phyloP scores from a whole-genome alignment of 331 rosid species.

The Ulmus americana region DNA sequence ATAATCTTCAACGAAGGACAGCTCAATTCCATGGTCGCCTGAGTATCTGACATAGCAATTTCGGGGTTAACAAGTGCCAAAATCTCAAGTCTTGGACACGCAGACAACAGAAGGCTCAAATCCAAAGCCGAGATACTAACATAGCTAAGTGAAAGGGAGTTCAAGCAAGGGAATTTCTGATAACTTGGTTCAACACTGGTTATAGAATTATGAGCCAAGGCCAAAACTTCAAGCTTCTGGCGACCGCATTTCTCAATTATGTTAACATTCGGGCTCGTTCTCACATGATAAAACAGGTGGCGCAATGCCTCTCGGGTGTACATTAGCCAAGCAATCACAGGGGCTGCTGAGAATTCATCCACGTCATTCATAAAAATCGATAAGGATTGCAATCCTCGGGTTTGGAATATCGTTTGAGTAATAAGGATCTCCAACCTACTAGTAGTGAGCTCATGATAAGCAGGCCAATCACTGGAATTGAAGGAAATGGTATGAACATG shows the following conservation, averaged over 20 bases:
- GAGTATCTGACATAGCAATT: slow-evolving; percentile 46
- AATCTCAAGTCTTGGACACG: slow-evolving; percentile 52
- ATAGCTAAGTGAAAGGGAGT: slow-evolving; percentile 28
- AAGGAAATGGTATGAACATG: slow-evolving; percentile 41
- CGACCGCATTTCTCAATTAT: slow-evolving; percentile 37
- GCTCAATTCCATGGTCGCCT: slow-evolving; percentile 42
- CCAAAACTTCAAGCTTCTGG: slow-evolving; percentile 32
- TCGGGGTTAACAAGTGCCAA: slow-evolving; percentile 42
- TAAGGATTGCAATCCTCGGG: slow-evolving; percentile 32
- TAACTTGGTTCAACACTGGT: slow-evolving; percentile 35
- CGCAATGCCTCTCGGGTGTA: slow-evolving; percentile 34
- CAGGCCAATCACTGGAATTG: slow-evolving; percentile 38
- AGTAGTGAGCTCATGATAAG: slow-evolving; percentile 30
- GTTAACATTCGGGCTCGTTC: slow-evolving; percentile 35
- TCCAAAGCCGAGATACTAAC: slow-evolving; percentile 39
- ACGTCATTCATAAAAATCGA: slow-evolving; percentile 41
- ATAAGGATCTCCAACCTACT: slow-evolving; percentile 41
- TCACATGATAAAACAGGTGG: slow-evolving; percentile 30
- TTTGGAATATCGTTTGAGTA: slow-evolving; percentile 48
- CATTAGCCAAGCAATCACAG: slow-evolving; percentile 47
- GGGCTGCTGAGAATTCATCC: slow-evolving; percentile 40
- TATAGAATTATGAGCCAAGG: slow-evolving; percentile 33
- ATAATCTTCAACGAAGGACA: slow-evolving; percentile 49
- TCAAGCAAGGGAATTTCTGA: slow-evolving; percentile 40
- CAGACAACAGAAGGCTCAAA: slow-evolving; percentile 46